A percentile compares a stretch with the other conserved stretches of the same genome.
phyloP scores from a whole-genome alignment of 148 eudicot species.

The Limonium bicolor region DNA sequence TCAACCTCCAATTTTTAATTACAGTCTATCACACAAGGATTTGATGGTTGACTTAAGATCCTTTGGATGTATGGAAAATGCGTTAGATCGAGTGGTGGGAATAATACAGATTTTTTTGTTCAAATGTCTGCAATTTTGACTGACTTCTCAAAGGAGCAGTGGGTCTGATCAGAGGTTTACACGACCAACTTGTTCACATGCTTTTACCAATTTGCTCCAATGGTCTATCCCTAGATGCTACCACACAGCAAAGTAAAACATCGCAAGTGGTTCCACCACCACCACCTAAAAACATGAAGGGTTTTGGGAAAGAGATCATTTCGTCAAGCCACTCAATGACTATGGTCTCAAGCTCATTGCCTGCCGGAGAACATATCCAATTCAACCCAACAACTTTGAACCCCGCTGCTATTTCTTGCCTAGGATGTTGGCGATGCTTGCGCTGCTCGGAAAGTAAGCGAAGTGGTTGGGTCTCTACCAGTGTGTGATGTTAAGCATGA shows the following conservation, averaged over 20 bases:
- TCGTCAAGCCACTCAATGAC: constrained; percentile 30
- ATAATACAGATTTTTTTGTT: constrained; percentile 24
- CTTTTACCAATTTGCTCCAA: constrained; percentile 11
- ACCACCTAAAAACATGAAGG: constrained; percentile 17
- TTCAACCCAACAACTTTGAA: constrained; percentile 29
- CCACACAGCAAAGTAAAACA: constrained; percentile 23
- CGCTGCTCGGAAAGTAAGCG: constrained; percentile 27
- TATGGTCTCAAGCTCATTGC: constrained; percentile 24
- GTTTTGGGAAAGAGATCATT: constrained; percentile 19
- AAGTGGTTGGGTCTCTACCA: constrained; percentile 35
- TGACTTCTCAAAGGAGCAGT: constrained; percentile 28
- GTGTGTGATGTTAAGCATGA: constrained; percentile 23
- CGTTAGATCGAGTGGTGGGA: constrained; percentile 9
- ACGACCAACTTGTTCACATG: constrained; percentile 28
- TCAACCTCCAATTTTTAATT: too few relatives aligned
- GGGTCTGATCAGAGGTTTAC: constrained; percentile 44
- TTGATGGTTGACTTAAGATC: constrained; percentile 7
- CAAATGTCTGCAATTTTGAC: constrained; percentile 35
- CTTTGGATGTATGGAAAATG: constrained; percentile 12
- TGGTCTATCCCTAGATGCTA: constrained; percentile 22
- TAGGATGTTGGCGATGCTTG: constrained; percentile 20
- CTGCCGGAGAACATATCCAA: constrained; percentile 30
- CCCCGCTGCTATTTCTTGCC: constrained; percentile 24
- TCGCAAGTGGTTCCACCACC: constrained; percentile 44
- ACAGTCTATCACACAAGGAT: too few relatives aligned